Percentiles rank a stretch among this genome's conserved stretches.
Evolutionary conservation across 441 rosid species (phyloP).

Genomic region (Erodium trifolium): DNA sequence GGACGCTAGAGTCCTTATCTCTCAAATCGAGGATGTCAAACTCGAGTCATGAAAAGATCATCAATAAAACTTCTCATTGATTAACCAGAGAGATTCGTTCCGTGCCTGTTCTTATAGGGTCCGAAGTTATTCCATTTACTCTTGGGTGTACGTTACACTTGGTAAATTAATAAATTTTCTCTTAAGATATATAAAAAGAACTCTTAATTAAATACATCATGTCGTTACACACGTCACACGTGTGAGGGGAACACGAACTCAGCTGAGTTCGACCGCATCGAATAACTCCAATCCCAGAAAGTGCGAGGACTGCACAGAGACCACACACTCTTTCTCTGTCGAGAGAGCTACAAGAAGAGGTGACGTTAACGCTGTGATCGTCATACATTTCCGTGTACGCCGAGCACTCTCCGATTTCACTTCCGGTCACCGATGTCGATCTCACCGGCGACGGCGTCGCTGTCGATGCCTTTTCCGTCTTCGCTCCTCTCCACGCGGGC

Average conservation of each 20-base stretch:
- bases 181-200: too few species aligned
- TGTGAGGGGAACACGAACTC: background rate
- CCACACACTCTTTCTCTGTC: background rate
- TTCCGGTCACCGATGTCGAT: slow-evolving; percentile 21
- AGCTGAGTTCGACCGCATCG: background rate
- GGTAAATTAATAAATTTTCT: too few species aligned
- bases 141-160: too few species aligned
- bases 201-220: too few species aligned
- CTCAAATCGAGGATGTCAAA: too few species aligned
- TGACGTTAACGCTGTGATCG: background rate
- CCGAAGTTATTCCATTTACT: too few species aligned
- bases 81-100: too few species aligned
- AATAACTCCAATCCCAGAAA: background rate
- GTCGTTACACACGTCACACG: too few species aligned
- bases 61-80: too few species aligned
- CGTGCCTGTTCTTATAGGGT: too few species aligned
- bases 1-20: too few species aligned
- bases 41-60: too few species aligned
- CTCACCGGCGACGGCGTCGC: slow-evolving; percentile 21
- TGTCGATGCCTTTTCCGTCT: slow-evolving; percentile 19
- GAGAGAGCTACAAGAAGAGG: background rate
- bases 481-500: slow-evolving; percentile 16
- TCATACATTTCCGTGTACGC: background rate
- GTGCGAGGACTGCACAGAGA: background rate
- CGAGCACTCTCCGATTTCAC: background rate